A percentile compares a stretch with the other conserved stretches of the same genome.
These are phyloP conservation scores for Colletotrichum spinosum DNA, from an alignment of 2,329 filamentous ascomycete genomes.

Conservation along the genomic window DNA sequence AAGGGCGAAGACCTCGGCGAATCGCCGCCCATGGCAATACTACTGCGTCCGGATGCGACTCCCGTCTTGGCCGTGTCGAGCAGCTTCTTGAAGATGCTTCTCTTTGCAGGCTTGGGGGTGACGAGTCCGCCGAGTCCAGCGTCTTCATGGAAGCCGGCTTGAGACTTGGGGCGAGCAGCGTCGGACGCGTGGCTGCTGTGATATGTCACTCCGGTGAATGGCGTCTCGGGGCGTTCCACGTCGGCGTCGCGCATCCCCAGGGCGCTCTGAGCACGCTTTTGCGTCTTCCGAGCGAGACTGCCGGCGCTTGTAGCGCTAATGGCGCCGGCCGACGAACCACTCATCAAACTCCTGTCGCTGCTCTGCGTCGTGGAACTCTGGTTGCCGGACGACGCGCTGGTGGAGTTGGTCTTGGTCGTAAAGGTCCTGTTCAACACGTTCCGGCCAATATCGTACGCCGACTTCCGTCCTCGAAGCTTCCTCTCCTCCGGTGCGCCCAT, in stretches of 20 bases:
- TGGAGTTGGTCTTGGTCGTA: slow-evolving; percentile 88
- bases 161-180: slow-evolving; percentile 72
- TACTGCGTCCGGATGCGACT: slow-evolving; percentile 88
- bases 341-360: slow-evolving; percentile 92
- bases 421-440: slow-evolving; percentile 80
- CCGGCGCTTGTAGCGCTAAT: slow-evolving; percentile 97
- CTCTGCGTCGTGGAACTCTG: slow-evolving; percentile 80
- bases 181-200: slow-evolving; percentile 86
- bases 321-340: slow-evolving; percentile 87
- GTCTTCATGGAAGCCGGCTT: slow-evolving; percentile 74
- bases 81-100: slow-evolving; percentile 95
- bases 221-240: slow-evolving; percentile 68
- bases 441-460: slow-evolving; percentile 81
- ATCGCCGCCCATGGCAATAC: slow-evolving; percentile 73
- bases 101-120: slow-evolving; percentile 81
- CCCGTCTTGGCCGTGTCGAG: slow-evolving; percentile 94
- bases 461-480: slow-evolving; percentile 74
- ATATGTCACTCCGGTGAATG: slow-evolving; percentile 85
- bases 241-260: slow-evolving; percentile 70
- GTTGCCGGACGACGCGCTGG: slow-evolving; percentile 79
- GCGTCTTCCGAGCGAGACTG: slow-evolving; percentile 84
- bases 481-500: slow-evolving; percentile 58
- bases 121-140: slow-evolving; percentile 83
- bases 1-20: slow-evolving; percentile 57
- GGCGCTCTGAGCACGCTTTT: slow-evolving; percentile 72